Evolutionary conservation across 176 grass and related monocot species (phyloP).

Genomic region (Raddia distichophylla): DNA sequence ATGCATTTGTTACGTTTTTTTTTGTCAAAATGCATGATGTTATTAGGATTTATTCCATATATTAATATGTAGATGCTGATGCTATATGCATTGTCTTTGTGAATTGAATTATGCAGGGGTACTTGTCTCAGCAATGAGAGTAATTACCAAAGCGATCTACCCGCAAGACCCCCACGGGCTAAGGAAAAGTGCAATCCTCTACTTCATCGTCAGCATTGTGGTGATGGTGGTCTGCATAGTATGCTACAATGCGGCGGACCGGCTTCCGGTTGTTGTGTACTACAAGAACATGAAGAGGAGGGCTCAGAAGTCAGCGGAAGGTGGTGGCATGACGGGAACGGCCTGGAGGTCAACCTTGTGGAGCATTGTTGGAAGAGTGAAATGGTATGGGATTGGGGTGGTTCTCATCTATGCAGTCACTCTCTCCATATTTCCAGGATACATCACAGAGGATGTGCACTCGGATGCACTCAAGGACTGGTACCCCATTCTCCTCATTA

Average conservation of each 20-base stretch:
- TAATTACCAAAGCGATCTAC: slow-evolving; percentile 84
- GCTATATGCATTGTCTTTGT: not conserved
- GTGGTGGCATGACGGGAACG: slow-evolving; percentile 52
- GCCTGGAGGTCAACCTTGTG: slow-evolving; percentile 86
- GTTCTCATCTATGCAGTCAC: slow-evolving; percentile 79
- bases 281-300: slow-evolving; percentile 78
- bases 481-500: slow-evolving; percentile 90
- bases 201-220: slow-evolving; percentile 74
- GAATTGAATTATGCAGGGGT: slow-evolving; percentile 64
- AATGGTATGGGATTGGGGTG: slow-evolving; percentile 74
- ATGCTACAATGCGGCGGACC: slow-evolving; percentile 80
- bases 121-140: slow-evolving; percentile 78
- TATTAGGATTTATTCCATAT: not conserved
- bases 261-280: slow-evolving; percentile 65
- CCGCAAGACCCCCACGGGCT: slow-evolving; percentile 72
- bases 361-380: slow-evolving; percentile 77
- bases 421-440: slow-evolving; percentile 92
- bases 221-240: slow-evolving; percentile 83
- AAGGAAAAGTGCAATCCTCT: slow-evolving; percentile 84
- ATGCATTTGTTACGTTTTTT: not conserved
- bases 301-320: slow-evolving; percentile 69
- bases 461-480: slow-evolving; percentile 81
- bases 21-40: not conserved
- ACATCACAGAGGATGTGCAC: slow-evolving; percentile 94
- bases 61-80: not conserved